Evolutionary conservation across 2,329 filamentous ascomycete genomes (phyloP).

Genomic region (Penicillium sclerotiorum): DNA sequence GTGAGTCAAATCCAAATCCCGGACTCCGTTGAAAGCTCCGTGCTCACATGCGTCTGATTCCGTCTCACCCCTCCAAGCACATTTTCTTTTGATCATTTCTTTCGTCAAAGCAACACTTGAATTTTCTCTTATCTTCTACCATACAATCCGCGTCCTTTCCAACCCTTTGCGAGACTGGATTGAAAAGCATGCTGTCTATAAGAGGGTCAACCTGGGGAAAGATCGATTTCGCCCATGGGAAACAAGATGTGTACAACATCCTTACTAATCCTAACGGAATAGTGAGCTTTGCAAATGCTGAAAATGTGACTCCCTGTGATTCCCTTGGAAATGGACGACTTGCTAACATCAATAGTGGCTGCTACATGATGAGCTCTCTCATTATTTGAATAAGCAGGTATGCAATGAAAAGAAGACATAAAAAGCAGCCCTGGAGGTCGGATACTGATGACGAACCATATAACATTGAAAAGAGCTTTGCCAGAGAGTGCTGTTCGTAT

Average conservation of each 20-base stretch:
- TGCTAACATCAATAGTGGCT: neutral
- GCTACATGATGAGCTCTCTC: neutral
- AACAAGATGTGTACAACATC: slow-evolving; percentile 1
- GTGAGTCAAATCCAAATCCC: no score
- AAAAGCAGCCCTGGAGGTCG: neutral
- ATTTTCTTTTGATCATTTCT: no score
- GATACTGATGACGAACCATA: neutral
- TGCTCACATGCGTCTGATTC: no score
- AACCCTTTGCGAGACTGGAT: neutral
- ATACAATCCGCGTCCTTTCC: no score
- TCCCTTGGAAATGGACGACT: neutral
- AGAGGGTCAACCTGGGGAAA: slow-evolving; percentile 1
- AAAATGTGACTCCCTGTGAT: neutral
- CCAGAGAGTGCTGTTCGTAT: neutral
- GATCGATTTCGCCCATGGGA: slow-evolving; percentile 1
- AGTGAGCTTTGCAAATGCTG: slow-evolving; percentile 6
- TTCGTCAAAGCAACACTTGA: no score
- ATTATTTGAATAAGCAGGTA: neutral
- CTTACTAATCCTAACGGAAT: slow-evolving; percentile 1
- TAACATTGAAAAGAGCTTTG: neutral
- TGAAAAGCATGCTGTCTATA: slow-evolving; percentile 1
- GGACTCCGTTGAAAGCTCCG: no score
- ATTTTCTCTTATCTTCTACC: no score
- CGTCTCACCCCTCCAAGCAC: neutral
- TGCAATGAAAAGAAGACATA: neutral